Conservation (phyloP, 371 early-diverging fungal genomes). For the Saksenaea vasiformis region DNA sequence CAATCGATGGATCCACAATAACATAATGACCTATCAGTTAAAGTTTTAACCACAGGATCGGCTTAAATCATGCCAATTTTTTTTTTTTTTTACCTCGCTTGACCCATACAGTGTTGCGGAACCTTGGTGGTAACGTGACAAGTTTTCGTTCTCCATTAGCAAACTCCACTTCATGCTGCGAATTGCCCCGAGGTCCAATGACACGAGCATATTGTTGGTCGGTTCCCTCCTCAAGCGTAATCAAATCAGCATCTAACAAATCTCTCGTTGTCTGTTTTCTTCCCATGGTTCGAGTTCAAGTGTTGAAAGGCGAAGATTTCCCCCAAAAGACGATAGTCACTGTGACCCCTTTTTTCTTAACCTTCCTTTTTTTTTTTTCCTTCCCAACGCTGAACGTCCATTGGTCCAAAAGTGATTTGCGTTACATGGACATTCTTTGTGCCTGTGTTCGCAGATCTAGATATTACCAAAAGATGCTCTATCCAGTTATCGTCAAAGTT, state of each 20-base stretch:
- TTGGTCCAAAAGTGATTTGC: too few relatives aligned
- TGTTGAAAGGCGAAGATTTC: constrained; percentile 3
- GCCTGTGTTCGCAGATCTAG: too few relatives aligned
- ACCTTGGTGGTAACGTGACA: constrained; percentile 76
- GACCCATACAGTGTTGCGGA: constrained; percentile 83
- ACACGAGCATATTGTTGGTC: constrained; percentile 63
- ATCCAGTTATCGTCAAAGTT: too few relatives aligned
- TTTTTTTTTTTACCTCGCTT: constrained; percentile 82
- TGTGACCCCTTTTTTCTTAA: constrained; percentile 9
- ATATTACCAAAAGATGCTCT: too few relatives aligned
- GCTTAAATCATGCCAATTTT: too few relatives aligned
- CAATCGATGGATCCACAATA: constrained; percentile 63
- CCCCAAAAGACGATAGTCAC: constrained; percentile 5
- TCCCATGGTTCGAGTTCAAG: constrained; percentile 28
- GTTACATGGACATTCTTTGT: too few relatives aligned
- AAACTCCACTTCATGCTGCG: constrained; percentile 73
- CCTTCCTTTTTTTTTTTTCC: constrained; percentile 8
- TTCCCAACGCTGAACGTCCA: neutral
- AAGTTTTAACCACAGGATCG: too few relatives aligned
- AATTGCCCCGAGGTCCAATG: constrained; percentile 72
- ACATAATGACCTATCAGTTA: constrained; percentile 71
- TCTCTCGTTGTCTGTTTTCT: constrained; percentile 40
- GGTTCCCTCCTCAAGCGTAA: constrained; percentile 27
- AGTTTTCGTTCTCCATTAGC: constrained; percentile 55
- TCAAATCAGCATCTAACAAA: constrained; percentile 24